Conservation (phyloP, 108 stramenopile genomes). For the Thalassiosira profunda region DNA sequence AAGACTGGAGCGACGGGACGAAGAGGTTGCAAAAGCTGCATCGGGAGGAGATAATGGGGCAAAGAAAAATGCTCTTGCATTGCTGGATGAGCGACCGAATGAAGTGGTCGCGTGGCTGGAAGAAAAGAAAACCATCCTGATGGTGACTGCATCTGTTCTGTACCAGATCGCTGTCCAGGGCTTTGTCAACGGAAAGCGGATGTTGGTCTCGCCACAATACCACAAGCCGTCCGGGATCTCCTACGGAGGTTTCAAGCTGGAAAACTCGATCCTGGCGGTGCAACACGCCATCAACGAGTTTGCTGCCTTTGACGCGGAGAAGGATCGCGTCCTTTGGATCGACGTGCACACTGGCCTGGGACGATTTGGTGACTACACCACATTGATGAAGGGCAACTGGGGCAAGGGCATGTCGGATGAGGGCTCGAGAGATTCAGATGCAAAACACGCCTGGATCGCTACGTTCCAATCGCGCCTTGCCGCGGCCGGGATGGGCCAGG, state of each 20-base stretch:
- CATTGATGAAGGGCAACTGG: slow-evolving; percentile 15
- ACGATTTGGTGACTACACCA: not conserved
- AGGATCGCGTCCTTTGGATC: slow-evolving; percentile 58
- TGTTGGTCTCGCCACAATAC: slow-evolving; percentile 82
- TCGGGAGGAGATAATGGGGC: too few species aligned
- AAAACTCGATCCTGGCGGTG: slow-evolving; percentile 55
- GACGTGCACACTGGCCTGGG: slow-evolving; percentile 91
- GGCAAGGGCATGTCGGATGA: too few species aligned
- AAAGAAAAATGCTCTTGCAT: too few species aligned
- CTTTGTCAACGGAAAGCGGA: slow-evolving; percentile 54
- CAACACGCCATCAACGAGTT: slow-evolving; percentile 38
- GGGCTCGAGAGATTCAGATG: too few species aligned
- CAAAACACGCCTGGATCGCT: not conserved
- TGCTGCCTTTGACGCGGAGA: slow-evolving; percentile 10
- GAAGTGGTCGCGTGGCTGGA: not conserved
- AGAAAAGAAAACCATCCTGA: not conserved
- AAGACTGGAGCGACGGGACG: slow-evolving; percentile 13
- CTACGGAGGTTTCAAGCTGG: slow-evolving; percentile 70
- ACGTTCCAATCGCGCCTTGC: slow-evolving; percentile 7
- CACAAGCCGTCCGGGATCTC: slow-evolving; percentile 67
- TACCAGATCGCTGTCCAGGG: slow-evolving; percentile 43
- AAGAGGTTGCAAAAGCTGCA: not conserved
- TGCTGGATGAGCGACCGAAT: not conserved
- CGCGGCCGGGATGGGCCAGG: slow-evolving; percentile 2
- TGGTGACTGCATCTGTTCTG: not conserved